A percentile compares a stretch with the other conserved stretches of the same genome.
phyloP scores from a whole-genome alignment of 1,284 basidiomycete genomes.

The Fomitiporia mediterranea region DNA sequence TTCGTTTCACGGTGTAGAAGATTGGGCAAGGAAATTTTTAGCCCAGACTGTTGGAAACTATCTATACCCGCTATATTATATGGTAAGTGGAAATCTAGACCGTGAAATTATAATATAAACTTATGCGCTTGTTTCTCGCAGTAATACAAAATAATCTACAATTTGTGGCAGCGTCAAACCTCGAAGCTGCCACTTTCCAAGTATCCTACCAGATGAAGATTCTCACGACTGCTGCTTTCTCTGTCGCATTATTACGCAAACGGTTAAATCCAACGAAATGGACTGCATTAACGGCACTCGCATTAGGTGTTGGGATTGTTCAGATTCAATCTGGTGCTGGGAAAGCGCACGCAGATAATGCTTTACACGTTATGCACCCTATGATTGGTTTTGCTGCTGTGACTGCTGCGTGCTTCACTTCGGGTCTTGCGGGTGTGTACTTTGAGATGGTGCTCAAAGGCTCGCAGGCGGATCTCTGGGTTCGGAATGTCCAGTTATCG shows the following conservation, averaged over 20 bases:
- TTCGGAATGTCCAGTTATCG: slow-evolving; percentile 75
- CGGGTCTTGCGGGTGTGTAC: slow-evolving; percentile 78
- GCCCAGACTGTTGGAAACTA: slow-evolving; percentile 92
- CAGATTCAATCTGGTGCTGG: slow-evolving; percentile 63
- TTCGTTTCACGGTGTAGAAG: slow-evolving; percentile 50
- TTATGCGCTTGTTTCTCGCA: not conserved
- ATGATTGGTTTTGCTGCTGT: slow-evolving; percentile 65
- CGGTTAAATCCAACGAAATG: slow-evolving; percentile 74
- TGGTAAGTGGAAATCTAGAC: slow-evolving; percentile 22
- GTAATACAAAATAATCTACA: slow-evolving; percentile 95
- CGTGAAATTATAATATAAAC: not conserved
- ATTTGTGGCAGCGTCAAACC: slow-evolving; percentile 88
- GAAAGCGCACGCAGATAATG: not conserved
- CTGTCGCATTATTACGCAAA: slow-evolving; percentile 77
- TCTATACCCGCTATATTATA: slow-evolving; percentile 96
- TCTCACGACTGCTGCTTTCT: slow-evolving; percentile 91
- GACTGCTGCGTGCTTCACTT: slow-evolving; percentile 71
- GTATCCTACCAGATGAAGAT: slow-evolving; percentile 96
- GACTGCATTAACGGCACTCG: slow-evolving; percentile 79
- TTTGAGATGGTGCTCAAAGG: slow-evolving; percentile 80
- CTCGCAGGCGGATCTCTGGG: slow-evolving; percentile 68
- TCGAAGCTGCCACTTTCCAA: slow-evolving; percentile 90
- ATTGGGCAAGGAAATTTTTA: slow-evolving; percentile 55
- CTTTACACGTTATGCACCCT: slow-evolving; percentile 52
- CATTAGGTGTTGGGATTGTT: slow-evolving; percentile 87